Evolutionary conservation across 306 rosid species (phyloP).

Genomic region (Citrullus mucosospermus): DNA sequence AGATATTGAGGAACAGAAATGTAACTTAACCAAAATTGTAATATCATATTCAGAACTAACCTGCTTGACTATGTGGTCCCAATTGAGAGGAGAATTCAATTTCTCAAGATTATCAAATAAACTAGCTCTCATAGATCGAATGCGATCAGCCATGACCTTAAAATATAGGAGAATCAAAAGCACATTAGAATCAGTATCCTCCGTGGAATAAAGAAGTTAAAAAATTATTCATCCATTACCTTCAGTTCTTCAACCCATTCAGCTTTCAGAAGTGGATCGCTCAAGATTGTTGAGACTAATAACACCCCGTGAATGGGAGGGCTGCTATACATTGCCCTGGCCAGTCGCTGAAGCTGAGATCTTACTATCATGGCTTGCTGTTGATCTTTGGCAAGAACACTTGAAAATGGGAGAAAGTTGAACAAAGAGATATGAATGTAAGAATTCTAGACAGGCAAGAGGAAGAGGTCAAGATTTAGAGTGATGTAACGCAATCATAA

Average conservation of each 20-base stretch:
- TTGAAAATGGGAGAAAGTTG: neutral
- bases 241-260: constrained; percentile 26
- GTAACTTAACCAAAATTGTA: neutral
- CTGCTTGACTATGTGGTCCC: constrained; percentile 30
- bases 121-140: constrained; percentile 13
- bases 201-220: neutral
- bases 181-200: neutral
- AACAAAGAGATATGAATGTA: neutral
- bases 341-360: constrained; percentile 25
- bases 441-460: neutral
- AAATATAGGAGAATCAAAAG: neutral
- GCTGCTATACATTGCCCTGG: constrained; percentile 26
- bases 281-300: constrained; percentile 24
- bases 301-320: constrained; percentile 27
- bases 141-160: constrained; percentile 20
- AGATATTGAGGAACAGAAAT: neutral
- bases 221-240: constrained; percentile 7
- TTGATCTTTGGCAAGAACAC: constrained; percentile 19
- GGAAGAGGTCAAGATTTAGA: neutral
- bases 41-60: constrained; percentile 1
- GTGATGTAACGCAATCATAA: neutral
- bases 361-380: constrained; percentile 18
- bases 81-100: constrained; percentile 17
- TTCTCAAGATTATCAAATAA: constrained; percentile 19
- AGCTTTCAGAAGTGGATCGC: constrained; percentile 12